Evolutionary conservation across 169 alveolate genomes (phyloP), one percentile per base, ranked within the genome.

Genomic region (Amoebophrya sp.): DNA sequence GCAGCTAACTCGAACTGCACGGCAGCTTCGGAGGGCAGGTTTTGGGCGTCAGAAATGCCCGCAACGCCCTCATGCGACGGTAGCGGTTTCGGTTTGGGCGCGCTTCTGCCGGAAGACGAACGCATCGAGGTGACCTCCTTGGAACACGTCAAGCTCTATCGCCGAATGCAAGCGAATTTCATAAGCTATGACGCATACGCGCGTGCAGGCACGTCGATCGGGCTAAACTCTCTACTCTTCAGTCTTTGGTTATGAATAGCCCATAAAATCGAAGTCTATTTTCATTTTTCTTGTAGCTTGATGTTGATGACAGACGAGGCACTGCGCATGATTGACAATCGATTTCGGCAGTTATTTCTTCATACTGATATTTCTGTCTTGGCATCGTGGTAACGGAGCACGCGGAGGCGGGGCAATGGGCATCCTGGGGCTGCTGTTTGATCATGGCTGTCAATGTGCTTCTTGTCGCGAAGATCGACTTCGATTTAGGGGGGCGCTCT

Each of bases 91-190:
- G 65, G 65, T 47, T 6, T 12, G 18, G 18, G 18, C 18, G 65
- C 29, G 29, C 18, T 47, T 6, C 34, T 26, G 38, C 18, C 33
- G 39, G 34, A 65, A 10, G 89, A 36, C 89, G 41, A 33, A n/a
- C n/a, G 0, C 41, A n/a, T 33, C 41, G 89, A 77, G 40, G 41
- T 77, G 41, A 77, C 89, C 0, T 24, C 39, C 41, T 41, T 77
- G 38, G 41, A 77, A 41, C 89, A 77, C 89, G 41, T 77, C 33
- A 77, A 77, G 89, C 41, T 77, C 41, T 77, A 77, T 41, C 89
- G 89, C 33, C 41, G 89, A 39, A 24, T 77, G 89, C 89, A 77
- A 41, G 39, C 89, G 41, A 77, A 77, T 33, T 77, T 24, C 2
- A 24, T n/a, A 18, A 33, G 41, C 40, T 33, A 77, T 41, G 89